Evolutionary conservation across 1,139 yeast genomes (phyloP), one percentile per base, ranked within the genome.

Genomic region (Tardiomyces blankii): DNA sequence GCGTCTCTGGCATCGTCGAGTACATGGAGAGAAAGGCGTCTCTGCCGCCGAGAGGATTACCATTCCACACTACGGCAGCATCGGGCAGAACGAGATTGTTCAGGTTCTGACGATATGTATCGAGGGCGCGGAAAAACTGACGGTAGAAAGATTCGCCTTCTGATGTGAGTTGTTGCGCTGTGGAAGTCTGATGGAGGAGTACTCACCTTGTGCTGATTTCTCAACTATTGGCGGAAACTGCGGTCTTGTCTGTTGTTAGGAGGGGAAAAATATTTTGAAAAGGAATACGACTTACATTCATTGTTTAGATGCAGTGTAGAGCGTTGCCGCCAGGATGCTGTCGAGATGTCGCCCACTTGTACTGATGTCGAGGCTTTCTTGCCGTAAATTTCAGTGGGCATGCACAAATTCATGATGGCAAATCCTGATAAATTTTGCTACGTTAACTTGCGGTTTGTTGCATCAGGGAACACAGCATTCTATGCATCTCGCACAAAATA

Each of bases 31-130:
- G 38, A 40, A 66, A 63, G 14, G 62, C 59, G 25, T 62, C 66
- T 6, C 54, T 50, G n/a, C 69, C 69, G 16, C 57, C 65, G 14
- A 65, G 51, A n/a, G 69, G 69, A 18, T 59, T 60, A 16, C 69
- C 69, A 49, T 64, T 63, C 68, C 68, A 66, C 18, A 66, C 63
- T 21, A 66, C 55, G 18, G 66, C 62, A 4, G 65, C 57, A 19
- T 52, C 52, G 13, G 63, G 60, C 14, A 49, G 43, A 13, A 65
- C 43, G 42, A 54, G 53, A 27, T 51, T 46, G 38, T 51, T 47
- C n/a, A 60, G 53, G 42, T 58, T 58, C 23, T 55, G 53, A 4
- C 62, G 51, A 41, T 50, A 52, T 18, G 46, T 48, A 45, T 60
- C 64, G 25, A 59, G 48, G 7, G 59, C 62, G 42, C 49, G 54